Conservation (phyloP, 2,329 filamentous ascomycete species). For the Penicillium olsonii region DNA sequence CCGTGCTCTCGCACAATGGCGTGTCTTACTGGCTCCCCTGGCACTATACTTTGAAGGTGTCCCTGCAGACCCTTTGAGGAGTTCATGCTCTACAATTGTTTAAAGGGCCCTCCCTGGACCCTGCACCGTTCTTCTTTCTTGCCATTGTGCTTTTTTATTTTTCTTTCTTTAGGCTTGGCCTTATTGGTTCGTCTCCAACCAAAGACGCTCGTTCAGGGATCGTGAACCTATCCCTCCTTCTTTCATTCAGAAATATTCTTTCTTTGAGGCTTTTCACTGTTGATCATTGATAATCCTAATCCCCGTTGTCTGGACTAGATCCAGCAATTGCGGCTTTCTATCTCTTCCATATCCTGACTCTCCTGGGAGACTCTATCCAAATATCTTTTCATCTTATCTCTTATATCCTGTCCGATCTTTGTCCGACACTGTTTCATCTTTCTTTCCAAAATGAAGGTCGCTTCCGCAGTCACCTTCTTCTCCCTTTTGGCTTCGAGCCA, state of each 20-base stretch:
- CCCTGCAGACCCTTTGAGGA: slow-evolving; percentile 5
- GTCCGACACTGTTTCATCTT: slow-evolving; percentile 34
- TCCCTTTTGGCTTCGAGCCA: slow-evolving; percentile 51
- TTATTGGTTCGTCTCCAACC: slow-evolving; percentile 29
- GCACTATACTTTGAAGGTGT: not conserved
- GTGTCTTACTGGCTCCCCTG: slow-evolving; percentile 18
- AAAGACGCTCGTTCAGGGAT: slow-evolving; percentile 46
- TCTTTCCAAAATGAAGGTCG: slow-evolving; percentile 33
- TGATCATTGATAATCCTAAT: slow-evolving; percentile 18
- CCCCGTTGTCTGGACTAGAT: not conserved
- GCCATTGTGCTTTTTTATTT: slow-evolving; percentile 15
- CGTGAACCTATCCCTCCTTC: slow-evolving; percentile 11
- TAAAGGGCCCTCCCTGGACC: slow-evolving; percentile 3
- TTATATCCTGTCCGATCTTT: slow-evolving; percentile 21
- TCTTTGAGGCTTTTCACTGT: slow-evolving; percentile 17
- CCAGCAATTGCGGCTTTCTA: not conserved
- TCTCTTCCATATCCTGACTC: slow-evolving; percentile 12
- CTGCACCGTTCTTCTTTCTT: not conserved
- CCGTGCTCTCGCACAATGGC: slow-evolving; percentile 7
- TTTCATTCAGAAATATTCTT: slow-evolving; percentile 2
- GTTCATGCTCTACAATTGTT: slow-evolving; percentile 4
- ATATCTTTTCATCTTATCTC: slow-evolving; percentile 3
- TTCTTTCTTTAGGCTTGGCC: slow-evolving; percentile 27
- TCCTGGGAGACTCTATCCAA: slow-evolving; percentile 7
- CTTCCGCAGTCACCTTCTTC: slow-evolving; percentile 26